Percentiles rank a stretch among this genome's conserved stretches.
Conservation (phyloP, 768 basidiomycete species). For the Suillus placidus region DNA sequence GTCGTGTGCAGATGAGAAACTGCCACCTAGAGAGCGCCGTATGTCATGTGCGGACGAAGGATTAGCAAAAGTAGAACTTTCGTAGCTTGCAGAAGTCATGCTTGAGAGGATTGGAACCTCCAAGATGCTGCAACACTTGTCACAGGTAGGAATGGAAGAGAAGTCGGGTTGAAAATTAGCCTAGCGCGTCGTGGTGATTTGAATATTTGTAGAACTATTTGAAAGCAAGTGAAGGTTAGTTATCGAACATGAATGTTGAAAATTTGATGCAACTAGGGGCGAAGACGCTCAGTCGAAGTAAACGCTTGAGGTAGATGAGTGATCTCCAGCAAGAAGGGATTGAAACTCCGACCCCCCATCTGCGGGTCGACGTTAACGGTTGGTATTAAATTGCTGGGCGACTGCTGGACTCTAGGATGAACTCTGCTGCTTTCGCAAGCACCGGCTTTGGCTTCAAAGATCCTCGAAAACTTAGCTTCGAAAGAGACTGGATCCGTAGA, state of each 20-base stretch:
- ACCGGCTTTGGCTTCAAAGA: conserved; percentile 38
- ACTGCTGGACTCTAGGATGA: conserved; percentile 20
- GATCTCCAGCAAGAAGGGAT: conserved; percentile 18
- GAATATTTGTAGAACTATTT: conserved; percentile 11
- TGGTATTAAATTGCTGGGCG: neutral
- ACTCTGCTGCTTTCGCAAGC: conserved; percentile 16
- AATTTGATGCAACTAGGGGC: neutral
- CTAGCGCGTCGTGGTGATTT: conserved; percentile 14
- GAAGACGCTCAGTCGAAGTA: conserved; percentile 7
- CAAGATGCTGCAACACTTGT: neutral
- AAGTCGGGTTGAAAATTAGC: conserved; percentile 4
- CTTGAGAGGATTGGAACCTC: conserved; percentile 5
- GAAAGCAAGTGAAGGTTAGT: conserved; percentile 19
- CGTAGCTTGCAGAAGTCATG: conserved; percentile 28
- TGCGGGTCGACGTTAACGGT: conserved; percentile 8
- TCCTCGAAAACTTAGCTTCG: conserved; percentile 55
- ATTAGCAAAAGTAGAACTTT: conserved; percentile 28
- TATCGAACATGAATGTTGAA: conserved; percentile 1
- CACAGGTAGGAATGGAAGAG: conserved; percentile 8
- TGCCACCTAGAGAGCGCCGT: conserved; percentile 28
- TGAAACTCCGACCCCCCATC: conserved; percentile 34
- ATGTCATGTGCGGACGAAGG: conserved; percentile 29
- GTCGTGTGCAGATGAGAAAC: conserved; percentile 30
- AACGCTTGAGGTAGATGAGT: conserved; percentile 23
- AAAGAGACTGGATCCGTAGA: conserved; percentile 52